Base-by-base conservation (phyloP, 208 protist genomes). In the Leishmania turanica region DNA sequence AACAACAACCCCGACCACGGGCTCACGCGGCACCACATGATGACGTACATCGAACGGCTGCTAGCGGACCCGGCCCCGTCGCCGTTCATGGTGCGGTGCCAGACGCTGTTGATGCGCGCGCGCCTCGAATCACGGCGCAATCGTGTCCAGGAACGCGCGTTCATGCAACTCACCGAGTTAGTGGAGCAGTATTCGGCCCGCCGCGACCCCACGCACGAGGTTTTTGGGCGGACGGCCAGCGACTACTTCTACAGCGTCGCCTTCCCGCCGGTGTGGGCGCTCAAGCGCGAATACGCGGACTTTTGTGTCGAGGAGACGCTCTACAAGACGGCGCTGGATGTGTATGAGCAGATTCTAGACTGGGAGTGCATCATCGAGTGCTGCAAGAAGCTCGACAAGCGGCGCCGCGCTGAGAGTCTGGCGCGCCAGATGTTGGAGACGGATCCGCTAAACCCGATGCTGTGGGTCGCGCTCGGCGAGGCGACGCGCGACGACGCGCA, bases 281-380 rank as follows among this genome's bases (percentile, higher is more conserved):
- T 99, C 42, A 87, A 91, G 71, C 86, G 82, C 53, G 97, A 99
- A 90, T 97, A 97, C 81, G 97, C 90, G 31, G 87, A 92, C 68
- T 89, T 92, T 31, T 98, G 95, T 82, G 93, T 91, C 68, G 94
- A 96, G n/a, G 91, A 96, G 74, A 94, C 74, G 40, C 84, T 98
- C 37, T 90, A 88, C 82, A 97, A 97, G 79, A 97, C 94, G 15
- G 95, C 97, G 3, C 89, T 98, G 19, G 91, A 96, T 53, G 87
- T 95, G 37, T 97, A 96, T 86, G 94, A 98, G 88, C 90, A 93
- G 73, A 87, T 97, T 17, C 87, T 91, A 0, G 92, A 98, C 82
- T 98, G 93, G 93, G 89, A 95, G 75, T 92, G 96, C 51, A 96
- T 98, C 66, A 96, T 99, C 27, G 88, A 92, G 80, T 98, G 96